Conservation (phyloP, 1,284 basidiomycete species). For the Pseudozyma hubeiensis region DNA sequence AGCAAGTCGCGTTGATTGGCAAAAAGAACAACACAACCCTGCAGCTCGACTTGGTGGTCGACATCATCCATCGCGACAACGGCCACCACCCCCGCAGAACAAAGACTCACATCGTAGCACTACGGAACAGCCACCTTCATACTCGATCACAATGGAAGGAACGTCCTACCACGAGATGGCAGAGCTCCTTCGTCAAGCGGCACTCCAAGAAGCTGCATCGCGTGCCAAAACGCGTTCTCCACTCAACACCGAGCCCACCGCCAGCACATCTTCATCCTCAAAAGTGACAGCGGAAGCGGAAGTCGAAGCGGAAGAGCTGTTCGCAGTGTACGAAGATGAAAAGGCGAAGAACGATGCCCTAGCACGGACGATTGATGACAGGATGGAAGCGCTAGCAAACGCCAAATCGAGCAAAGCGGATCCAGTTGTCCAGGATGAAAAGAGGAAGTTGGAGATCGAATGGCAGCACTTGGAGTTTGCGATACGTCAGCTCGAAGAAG, state of each 20-base stretch:
- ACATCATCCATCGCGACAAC: too few species aligned
- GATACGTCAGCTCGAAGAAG: constrained; percentile 30
- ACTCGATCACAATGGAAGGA: constrained; percentile 17
- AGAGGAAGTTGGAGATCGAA: constrained; percentile 23
- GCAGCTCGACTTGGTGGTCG: background rate
- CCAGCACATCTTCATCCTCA: constrained; percentile 8
- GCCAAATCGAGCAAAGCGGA: constrained; percentile 2
- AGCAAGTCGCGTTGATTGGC: constrained; percentile 12
- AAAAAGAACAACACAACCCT: constrained; percentile 33
- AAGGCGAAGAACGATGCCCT: constrained; percentile 38
- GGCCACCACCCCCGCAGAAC: too few species aligned
- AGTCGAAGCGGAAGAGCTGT: constrained; percentile 25
- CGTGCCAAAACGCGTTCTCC: constrained; percentile 34
- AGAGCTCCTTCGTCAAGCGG: constrained; percentile 33
- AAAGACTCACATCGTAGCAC: background rate
- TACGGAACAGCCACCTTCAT: background rate
- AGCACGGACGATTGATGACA: constrained; percentile 20
- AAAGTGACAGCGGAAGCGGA: constrained; percentile 14
- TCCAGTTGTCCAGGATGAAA: background rate
- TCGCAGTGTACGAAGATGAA: constrained; percentile 42
- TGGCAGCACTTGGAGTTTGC: constrained; percentile 48
- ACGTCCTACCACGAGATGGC: constrained; percentile 31
- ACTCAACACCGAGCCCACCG: constrained; percentile 10
- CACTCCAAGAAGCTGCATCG: constrained; percentile 36
- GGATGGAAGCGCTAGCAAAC: constrained; percentile 19